Percentiles rank a stretch among this genome's conserved stretches.
These are phyloP conservation scores for Saturnispora hagleri DNA, from an alignment of 805 yeast genomes.

Conservation along the genomic window DNA sequence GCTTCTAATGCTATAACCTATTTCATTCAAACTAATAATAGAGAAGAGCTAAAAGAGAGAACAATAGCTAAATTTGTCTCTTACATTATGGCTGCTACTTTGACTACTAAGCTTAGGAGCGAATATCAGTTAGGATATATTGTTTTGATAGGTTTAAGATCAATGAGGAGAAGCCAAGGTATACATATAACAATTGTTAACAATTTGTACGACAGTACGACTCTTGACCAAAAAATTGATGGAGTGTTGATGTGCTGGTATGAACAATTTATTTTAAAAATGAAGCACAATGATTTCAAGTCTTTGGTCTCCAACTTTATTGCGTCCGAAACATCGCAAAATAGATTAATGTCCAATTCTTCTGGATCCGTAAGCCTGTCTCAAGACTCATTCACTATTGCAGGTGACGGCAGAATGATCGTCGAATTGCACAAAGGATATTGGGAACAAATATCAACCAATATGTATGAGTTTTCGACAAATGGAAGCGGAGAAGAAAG, in stretches of 20 bases:
- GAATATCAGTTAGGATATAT: conserved; percentile 55
- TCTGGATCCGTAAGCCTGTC: conserved; percentile 23
- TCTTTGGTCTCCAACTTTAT: conserved; percentile 32
- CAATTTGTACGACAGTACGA: conserved; percentile 32
- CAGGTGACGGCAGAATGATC: conserved; percentile 15
- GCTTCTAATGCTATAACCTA: conserved; percentile 43
- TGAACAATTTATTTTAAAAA: conserved; percentile 16
- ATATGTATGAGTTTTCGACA: conserved; percentile 33
- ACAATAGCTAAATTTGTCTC: conserved; percentile 40
- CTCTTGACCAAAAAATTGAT: conserved; percentile 38
- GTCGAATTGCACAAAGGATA: conserved; percentile 36
- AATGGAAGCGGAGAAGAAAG: conserved; percentile 23
- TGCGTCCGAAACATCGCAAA: conserved; percentile 14
- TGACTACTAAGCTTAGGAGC: conserved; percentile 41
- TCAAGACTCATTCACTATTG: conserved; percentile 17
- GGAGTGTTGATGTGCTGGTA: conserved; percentile 38
- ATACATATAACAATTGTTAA: conserved; percentile 51
- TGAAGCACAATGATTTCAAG: conserved; percentile 31
- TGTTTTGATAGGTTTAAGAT: conserved; percentile 47
- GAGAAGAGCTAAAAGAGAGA: conserved; percentile 28
- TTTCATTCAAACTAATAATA: conserved; percentile 48
- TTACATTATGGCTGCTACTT: conserved; percentile 35
- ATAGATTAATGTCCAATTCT: conserved; percentile 10
- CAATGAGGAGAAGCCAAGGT: conserved; percentile 45
- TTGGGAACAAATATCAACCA: conserved; percentile 42